Percentiles rank a stretch among this genome's conserved stretches.
Evolutionary conservation across 2,329 filamentous ascomycete genomes (phyloP).

Genomic region (Penicillium capsulatum): DNA sequence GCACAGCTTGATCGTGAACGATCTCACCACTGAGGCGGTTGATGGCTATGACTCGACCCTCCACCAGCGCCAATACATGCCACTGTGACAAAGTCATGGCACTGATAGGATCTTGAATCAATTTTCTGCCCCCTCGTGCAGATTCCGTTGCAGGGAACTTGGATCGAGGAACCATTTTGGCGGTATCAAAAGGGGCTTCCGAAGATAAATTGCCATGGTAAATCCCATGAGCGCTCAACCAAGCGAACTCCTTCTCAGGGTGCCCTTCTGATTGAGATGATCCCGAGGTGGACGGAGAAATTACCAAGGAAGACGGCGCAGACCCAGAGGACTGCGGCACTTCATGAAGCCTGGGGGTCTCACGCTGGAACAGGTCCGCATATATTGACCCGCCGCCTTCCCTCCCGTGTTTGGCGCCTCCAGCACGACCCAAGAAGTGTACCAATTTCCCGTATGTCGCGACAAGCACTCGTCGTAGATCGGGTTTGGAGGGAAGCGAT

Average conservation of each 20-base stretch:
- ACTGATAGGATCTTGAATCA: slow-evolving; percentile 67
- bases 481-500: slow-evolving; percentile 61
- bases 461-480: slow-evolving; percentile 72
- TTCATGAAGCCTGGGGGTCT: slow-evolving; percentile 74
- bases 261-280: slow-evolving; percentile 50
- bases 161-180: slow-evolving; percentile 70
- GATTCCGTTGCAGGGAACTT: slow-evolving; percentile 67
- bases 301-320: slow-evolving; percentile 63
- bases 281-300: slow-evolving; percentile 69
- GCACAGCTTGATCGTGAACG: slow-evolving; percentile 81
- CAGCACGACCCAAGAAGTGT: slow-evolving; percentile 75
- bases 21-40: slow-evolving; percentile 82
- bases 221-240: slow-evolving; percentile 82
- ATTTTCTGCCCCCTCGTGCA: slow-evolving; percentile 59
- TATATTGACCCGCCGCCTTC: slow-evolving; percentile 85
- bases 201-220: slow-evolving; percentile 77
- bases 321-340: slow-evolving; percentile 56
- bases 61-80: slow-evolving; percentile 81
- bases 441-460: slow-evolving; percentile 73
- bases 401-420: slow-evolving; percentile 55
- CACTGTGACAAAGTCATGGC: slow-evolving; percentile 86
- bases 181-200: slow-evolving; percentile 67
- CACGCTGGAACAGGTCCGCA: slow-evolving; percentile 78
- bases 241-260: slow-evolving; percentile 67
- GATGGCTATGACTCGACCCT: slow-evolving; percentile 74